Evolutionary conservation across 305 asterid genomes (phyloP).

Genomic region (Fraxinus sp.): DNA sequence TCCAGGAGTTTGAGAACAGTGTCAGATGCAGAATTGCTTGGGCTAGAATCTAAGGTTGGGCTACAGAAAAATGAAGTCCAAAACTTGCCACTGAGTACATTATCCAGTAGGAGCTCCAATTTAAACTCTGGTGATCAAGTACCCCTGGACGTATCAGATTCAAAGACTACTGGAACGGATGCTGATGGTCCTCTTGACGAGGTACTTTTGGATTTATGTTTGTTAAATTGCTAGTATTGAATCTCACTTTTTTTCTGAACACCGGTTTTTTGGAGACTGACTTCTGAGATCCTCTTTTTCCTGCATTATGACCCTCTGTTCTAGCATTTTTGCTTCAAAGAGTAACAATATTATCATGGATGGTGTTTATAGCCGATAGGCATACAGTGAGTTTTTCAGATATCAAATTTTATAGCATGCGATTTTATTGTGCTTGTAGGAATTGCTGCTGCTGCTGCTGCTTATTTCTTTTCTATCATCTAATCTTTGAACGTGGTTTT

Average conservation of each 20-base stretch:
- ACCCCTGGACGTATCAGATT: constrained; percentile 37
- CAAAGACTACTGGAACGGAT: constrained; percentile 31
- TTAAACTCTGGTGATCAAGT: constrained; percentile 27
- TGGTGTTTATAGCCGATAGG: neutral
- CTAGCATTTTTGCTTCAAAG: constrained; percentile 6
- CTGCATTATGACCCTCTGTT: neutral
- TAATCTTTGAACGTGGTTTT: neutral
- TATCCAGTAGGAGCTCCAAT: constrained; percentile 39
- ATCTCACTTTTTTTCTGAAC: neutral
- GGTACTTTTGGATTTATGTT: constrained; percentile 37
- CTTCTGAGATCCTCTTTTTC: neutral
- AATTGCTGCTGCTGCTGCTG: neutral
- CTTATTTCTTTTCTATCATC: neutral
- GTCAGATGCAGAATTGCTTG: constrained; percentile 58
- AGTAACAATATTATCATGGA: neutral
- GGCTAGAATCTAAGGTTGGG: constrained; percentile 30
- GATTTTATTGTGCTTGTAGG: neutral
- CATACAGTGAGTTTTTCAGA: neutral
- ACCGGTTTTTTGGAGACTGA: neutral
- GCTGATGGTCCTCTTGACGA: constrained; percentile 37
- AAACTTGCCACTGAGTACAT: constrained; percentile 32
- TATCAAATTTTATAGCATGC: neutral
- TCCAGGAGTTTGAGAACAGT: constrained; percentile 85
- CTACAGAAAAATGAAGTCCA: constrained; percentile 33
- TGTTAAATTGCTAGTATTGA: constrained; percentile 1